These are phyloP conservation scores for Stereum hirsutum DNA, from an alignment of 1,284 basidiomycete genomes.

Conservation along the genomic window DNA sequence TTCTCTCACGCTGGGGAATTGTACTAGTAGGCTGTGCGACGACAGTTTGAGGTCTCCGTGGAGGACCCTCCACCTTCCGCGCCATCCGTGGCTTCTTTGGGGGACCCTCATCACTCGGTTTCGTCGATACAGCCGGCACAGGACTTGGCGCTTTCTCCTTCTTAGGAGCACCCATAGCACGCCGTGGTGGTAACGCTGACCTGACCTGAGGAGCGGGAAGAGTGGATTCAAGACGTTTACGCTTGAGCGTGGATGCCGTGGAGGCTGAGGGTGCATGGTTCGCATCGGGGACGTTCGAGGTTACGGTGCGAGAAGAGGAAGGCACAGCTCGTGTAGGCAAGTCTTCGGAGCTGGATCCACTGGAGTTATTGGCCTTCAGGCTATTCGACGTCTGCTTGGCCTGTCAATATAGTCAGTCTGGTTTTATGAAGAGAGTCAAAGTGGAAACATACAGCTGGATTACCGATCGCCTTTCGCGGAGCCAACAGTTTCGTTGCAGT, in stretches of 20 bases:
- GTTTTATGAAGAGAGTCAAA: background rate
- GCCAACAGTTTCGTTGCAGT: background rate
- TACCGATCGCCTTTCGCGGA: background rate
- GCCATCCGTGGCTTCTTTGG: constrained; percentile 5
- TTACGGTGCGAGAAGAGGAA: background rate
- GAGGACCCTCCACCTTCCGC: constrained; percentile 2
- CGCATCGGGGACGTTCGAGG: background rate
- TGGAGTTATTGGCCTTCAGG: constrained; percentile 10
- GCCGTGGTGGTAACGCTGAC: background rate
- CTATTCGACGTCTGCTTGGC: constrained; percentile 9
- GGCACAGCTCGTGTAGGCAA: background rate
- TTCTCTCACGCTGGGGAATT: background rate
- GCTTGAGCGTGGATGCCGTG: constrained; percentile 22
- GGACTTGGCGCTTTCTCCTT: background rate
- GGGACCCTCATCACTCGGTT: constrained; percentile 7
- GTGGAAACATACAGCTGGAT: background rate
- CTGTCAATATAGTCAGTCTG: background rate
- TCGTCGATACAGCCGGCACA: background rate
- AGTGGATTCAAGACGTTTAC: constrained; percentile 25
- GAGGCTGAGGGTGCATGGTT: background rate
- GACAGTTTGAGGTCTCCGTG: background rate
- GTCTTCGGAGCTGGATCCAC: constrained; percentile 20
- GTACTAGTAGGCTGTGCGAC: background rate
- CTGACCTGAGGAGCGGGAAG: background rate
- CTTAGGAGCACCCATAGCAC: background rate